These are phyloP conservation scores for Trichosanthes truncata DNA, from an alignment of 306 rosid genomes.

Conservation along the genomic window DNA sequence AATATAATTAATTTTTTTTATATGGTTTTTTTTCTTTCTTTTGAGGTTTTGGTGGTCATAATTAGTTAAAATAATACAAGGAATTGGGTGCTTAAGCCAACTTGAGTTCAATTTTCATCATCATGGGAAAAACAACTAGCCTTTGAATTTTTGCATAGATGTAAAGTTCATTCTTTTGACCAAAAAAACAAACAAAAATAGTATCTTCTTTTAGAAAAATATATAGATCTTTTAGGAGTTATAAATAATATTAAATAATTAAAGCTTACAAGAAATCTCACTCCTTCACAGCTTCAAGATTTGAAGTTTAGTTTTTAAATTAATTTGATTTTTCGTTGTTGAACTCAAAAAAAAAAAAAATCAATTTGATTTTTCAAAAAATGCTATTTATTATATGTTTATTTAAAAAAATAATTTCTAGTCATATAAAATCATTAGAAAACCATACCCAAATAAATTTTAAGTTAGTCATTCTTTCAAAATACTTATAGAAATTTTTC, in stretches of 20 bases:
- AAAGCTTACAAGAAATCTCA: background rate
- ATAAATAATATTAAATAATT: background rate
- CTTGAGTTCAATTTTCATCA: constrained; percentile 1
- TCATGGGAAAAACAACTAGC: background rate
- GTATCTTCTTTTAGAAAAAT: background rate
- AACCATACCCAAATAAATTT: too few species aligned
- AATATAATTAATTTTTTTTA: background rate
- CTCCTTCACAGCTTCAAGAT: background rate
- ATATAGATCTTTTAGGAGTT: background rate
- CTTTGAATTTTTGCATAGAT: background rate
- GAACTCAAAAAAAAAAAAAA: too few species aligned
- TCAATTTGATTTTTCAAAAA: too few species aligned
- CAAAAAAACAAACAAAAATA: background rate
- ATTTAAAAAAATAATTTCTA: too few species aligned
- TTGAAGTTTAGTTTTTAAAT: background rate
- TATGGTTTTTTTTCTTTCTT: background rate
- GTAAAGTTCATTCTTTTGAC: constrained; percentile 3
- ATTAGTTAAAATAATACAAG: background rate
- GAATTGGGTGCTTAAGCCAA: background rate
- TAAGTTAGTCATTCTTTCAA: too few species aligned
- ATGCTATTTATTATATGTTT: too few species aligned
- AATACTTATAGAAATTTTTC: too few species aligned
- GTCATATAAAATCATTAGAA: too few species aligned
- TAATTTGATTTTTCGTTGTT: too few species aligned
- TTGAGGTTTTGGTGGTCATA: background rate